Base-by-base conservation (phyloP, 2,329 filamentous ascomycete species). In the Lecanosticta acicola region DNA sequence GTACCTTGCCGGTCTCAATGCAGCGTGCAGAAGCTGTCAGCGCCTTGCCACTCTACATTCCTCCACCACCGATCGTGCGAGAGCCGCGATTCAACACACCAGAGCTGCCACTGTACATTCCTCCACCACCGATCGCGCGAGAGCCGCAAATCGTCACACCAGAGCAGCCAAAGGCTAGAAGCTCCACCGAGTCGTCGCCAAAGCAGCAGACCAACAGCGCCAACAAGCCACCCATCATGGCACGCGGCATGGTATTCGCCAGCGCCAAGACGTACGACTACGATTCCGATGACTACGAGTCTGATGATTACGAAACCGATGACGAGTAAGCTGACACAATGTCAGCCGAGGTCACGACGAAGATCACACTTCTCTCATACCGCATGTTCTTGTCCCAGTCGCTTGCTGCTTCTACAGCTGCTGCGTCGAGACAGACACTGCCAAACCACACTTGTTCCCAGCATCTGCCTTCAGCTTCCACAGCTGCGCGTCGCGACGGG, bases 181-280 rank as follows among this genome's bases (percentile, higher is more conserved):
- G 16, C 11, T 17, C 36, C 36, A 21, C 3, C 17, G 18, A n/a
- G n/a, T n/a, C n/a, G n/a, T n/a, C n/a, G n/a, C n/a, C n/a, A n/a
- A n/a, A n/a, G n/a, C n/a, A n/a, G n/a, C n/a, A n/a, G n/a, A n/a
- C n/a, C n/a, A n/a, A n/a, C n/a, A n/a, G n/a, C n/a, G n/a, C n/a
- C 14, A 39, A 24, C 26, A 32, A 17, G 18, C 36, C 37, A 13
- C 43, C 43, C 11, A 26, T 41, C 18, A 13, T 33, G 17, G 19
- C 11, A 7, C 43, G 43, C 13, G 38, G 38, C 9, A 46, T 46
- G 43, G 16, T 36, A 5, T 46, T 19, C 18, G 43, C 29, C n/a
- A 32, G 37, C 20, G 38, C 36, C 17, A 41, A 24, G 19, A 19
- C 18, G 4, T 24, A 8, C 21, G n/a, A 35, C 33, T 5, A 24